These are phyloP conservation scores for Fusarium brachygibbosum DNA, from an alignment of 2,329 filamentous ascomycete species.

Conservation along the genomic window DNA sequence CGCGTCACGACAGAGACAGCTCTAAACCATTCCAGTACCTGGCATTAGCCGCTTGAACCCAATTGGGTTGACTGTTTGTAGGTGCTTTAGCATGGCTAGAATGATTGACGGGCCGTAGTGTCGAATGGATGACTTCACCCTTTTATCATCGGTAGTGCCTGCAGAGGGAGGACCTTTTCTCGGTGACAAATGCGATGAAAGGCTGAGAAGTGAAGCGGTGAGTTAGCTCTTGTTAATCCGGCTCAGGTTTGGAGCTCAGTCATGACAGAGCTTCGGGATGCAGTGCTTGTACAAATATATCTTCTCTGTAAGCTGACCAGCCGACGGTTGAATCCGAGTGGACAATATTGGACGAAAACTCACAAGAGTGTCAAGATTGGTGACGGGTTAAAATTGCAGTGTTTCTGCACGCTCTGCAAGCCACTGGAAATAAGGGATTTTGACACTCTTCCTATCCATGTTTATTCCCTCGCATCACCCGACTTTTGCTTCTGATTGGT, in stretches of 20 bases:
- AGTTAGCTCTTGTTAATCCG: background rate
- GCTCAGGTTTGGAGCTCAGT: too few relatives aligned
- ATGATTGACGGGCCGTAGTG: background rate
- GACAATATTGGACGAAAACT: background rate
- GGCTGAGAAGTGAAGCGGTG: background rate
- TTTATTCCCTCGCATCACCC: background rate
- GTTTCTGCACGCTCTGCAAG: too few relatives aligned
- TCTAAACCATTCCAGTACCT: background rate
- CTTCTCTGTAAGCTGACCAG: too few relatives aligned
- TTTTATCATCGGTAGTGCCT: slow-evolving; percentile 17
- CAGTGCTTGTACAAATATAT: background rate
- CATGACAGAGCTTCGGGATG: too few relatives aligned
- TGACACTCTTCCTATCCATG: background rate
- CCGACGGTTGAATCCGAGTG: too few relatives aligned
- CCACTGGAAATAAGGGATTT: background rate
- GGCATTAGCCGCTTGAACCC: background rate
- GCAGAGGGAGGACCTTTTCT: background rate
- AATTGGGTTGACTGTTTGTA: background rate
- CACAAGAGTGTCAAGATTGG: background rate
- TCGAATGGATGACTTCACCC: background rate
- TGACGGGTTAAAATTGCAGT: slow-evolving; percentile 6
- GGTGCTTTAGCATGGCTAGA: background rate
- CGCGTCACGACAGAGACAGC: background rate
- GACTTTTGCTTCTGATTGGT: background rate
- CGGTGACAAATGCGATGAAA: background rate